Conservation (phyloP, 2,329 filamentous ascomycete genomes). For the Chaetomiaceae sp. region DNA sequence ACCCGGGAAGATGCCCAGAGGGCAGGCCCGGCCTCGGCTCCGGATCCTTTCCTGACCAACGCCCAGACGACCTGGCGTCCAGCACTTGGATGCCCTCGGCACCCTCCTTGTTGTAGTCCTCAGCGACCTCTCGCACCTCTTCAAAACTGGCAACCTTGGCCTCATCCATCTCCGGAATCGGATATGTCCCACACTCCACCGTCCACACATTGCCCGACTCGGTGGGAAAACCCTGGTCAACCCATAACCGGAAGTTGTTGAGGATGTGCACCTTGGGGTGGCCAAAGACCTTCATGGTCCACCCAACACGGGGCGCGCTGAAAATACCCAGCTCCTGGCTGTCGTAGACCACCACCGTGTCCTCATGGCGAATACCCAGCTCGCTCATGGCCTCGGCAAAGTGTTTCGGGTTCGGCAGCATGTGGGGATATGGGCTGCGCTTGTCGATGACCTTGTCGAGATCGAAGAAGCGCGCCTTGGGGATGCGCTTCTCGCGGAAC, state of each 20-base stretch:
- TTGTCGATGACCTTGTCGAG: slow-evolving; percentile 87
- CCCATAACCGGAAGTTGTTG: slow-evolving; percentile 96
- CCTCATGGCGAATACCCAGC: slow-evolving; percentile 80
- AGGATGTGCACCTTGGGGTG: slow-evolving; percentile 83
- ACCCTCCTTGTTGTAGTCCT: slow-evolving; percentile 76
- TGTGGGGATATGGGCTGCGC: slow-evolving; percentile 87
- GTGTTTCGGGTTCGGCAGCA: slow-evolving; percentile 76
- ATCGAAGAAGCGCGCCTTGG: slow-evolving; percentile 91
- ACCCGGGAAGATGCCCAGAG: slow-evolving; percentile 88
- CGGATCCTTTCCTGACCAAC: slow-evolving; percentile 77
- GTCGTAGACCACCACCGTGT: slow-evolving; percentile 92
- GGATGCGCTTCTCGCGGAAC: slow-evolving; percentile 79
- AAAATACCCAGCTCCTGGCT: slow-evolving; percentile 88
- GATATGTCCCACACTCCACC: slow-evolving; percentile 60
- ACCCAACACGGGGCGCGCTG: slow-evolving; percentile 86
- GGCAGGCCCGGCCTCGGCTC: slow-evolving; percentile 83
- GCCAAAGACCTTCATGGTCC: slow-evolving; percentile 88
- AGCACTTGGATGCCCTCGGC: slow-evolving; percentile 80
- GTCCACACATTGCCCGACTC: slow-evolving; percentile 73
- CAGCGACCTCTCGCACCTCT: slow-evolving; percentile 71
- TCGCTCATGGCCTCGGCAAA: slow-evolving; percentile 87
- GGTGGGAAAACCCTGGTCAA: slow-evolving; percentile 73
- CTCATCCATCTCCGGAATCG: slow-evolving; percentile 54
- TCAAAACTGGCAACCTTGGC: slow-evolving; percentile 74
- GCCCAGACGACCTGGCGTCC: slow-evolving; percentile 74